Percentiles rank a stretch among this genome's conserved stretches.
phyloP scores from a whole-genome alignment of 306 rosid species.

The Sicyos baderoa region DNA sequence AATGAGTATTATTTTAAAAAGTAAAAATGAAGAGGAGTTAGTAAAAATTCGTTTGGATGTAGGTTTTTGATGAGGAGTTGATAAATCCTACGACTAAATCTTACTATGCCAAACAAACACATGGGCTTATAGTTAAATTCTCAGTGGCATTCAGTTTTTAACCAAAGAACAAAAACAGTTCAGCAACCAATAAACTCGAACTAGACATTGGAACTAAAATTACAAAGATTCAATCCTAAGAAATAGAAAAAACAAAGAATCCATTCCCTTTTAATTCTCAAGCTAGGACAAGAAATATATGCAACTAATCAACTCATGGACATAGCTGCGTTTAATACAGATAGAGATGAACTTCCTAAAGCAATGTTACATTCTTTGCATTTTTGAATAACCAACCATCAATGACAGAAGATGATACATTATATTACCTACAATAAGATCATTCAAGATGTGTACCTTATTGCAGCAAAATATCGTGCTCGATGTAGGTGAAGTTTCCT shows the following conservation, averaged over 20 bases:
- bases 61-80: too few species aligned
- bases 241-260: background rate
- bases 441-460: background rate
- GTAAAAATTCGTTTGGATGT: too few species aligned
- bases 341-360: background rate
- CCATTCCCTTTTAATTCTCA: slow-evolving; percentile 9
- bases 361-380: too few species aligned
- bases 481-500: slow-evolving; percentile 18
- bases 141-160: background rate
- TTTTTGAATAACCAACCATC: background rate
- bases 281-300: background rate
- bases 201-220: background rate
- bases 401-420: slow-evolving; percentile 2
- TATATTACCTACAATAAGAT: slow-evolving; percentile 10
- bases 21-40: too few species aligned
- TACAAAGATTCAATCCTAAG: slow-evolving; percentile 5
- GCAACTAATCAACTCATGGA: slow-evolving; percentile 5
- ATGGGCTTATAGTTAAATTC: background rate
- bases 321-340: background rate
- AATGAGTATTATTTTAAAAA: too few species aligned
- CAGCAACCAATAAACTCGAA: background rate
- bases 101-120: too few species aligned
- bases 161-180: background rate
- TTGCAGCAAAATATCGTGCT: slow-evolving; percentile 15
- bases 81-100: too few species aligned